Evolutionary conservation across 176 grass and related monocot species (phyloP).

Genomic region (Aegilops tauschii): DNA sequence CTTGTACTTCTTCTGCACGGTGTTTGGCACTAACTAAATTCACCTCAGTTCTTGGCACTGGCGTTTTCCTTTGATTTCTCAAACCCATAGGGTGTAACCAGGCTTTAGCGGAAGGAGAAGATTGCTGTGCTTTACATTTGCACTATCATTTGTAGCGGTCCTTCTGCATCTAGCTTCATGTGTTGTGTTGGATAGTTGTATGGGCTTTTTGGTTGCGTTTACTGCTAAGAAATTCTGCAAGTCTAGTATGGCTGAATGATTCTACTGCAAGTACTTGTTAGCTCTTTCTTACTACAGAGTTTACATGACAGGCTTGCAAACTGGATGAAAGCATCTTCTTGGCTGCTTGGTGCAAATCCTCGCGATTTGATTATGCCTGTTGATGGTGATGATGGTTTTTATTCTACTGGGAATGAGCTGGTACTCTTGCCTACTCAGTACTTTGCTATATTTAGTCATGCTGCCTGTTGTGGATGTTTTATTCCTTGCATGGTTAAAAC

Average conservation of each 20-base stretch:
- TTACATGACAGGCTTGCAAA: constrained; percentile 54
- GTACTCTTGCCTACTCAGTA: constrained; percentile 36
- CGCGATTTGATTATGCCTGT: constrained; percentile 90
- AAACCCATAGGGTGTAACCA: not conserved
- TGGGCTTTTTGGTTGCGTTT: not conserved
- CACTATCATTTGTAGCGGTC: not conserved
- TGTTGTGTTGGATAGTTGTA: not conserved
- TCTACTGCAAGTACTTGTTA: constrained; percentile 16
- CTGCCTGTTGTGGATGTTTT: constrained; percentile 12
- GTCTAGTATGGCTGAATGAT: not conserved
- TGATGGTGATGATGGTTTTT: constrained; percentile 96
- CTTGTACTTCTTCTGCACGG: not conserved
- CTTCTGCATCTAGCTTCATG: not conserved
- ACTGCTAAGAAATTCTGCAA: not conserved
- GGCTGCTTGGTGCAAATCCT: constrained; percentile 70
- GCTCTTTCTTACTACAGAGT: constrained; percentile 22
- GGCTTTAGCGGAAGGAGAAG: not conserved
- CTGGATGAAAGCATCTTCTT: constrained; percentile 90
- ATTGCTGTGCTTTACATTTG: not conserved
- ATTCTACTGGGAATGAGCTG: constrained; percentile 89
- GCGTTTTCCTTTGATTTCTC: constrained; percentile 6
- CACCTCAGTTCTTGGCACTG: not conserved
- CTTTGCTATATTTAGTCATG: not conserved
- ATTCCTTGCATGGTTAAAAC: constrained; percentile 21
- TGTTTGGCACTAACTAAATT: not conserved